These are phyloP conservation scores for Pseudonitzschia multistriata DNA, from an alignment of 108 stramenopile species.

Conservation along the genomic window DNA sequence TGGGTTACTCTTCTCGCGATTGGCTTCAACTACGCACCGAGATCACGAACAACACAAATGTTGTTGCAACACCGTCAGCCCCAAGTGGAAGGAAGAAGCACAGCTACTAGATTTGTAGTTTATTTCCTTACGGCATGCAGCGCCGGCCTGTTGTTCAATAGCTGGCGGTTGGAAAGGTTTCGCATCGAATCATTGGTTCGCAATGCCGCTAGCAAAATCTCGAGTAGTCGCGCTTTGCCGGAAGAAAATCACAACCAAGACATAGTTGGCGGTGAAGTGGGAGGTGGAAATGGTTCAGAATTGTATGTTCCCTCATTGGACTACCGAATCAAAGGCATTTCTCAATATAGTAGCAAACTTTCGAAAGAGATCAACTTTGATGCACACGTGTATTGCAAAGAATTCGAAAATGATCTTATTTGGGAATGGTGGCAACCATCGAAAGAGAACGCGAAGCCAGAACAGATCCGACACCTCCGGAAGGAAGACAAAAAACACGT, in stretches of 20 bases:
- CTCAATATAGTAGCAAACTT: slow-evolving; percentile 3
- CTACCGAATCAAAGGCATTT: slow-evolving; percentile 13
- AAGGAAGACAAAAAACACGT: neutral
- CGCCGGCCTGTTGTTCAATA: neutral
- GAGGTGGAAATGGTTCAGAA: neutral
- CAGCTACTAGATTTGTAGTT: neutral
- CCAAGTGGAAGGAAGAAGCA: neutral
- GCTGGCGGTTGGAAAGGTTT: slow-evolving; percentile 4
- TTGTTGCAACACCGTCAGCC: neutral
- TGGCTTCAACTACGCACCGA: too few relatives aligned
- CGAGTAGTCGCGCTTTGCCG: slow-evolving; percentile 1
- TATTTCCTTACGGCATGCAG: slow-evolving; percentile 3
- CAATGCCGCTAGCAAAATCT: neutral
- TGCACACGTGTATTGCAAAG: slow-evolving; percentile 4
- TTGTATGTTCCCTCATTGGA: slow-evolving; percentile 30
- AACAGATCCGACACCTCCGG: neutral
- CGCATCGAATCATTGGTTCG: neutral
- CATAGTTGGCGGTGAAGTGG: neutral
- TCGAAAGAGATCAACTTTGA: neutral
- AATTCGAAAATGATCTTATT: slow-evolving; percentile 9
- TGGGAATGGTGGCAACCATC: slow-evolving; percentile 30
- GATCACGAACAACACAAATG: too few relatives aligned
- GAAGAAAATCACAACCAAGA: neutral
- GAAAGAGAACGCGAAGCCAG: neutral
- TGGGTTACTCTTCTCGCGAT: too few relatives aligned